A percentile compares a stretch with the other conserved stretches of the same genome.
phyloP scores from a whole-genome alignment of 2,329 filamentous ascomycete genomes.

The Erysiphe pulchra region DNA sequence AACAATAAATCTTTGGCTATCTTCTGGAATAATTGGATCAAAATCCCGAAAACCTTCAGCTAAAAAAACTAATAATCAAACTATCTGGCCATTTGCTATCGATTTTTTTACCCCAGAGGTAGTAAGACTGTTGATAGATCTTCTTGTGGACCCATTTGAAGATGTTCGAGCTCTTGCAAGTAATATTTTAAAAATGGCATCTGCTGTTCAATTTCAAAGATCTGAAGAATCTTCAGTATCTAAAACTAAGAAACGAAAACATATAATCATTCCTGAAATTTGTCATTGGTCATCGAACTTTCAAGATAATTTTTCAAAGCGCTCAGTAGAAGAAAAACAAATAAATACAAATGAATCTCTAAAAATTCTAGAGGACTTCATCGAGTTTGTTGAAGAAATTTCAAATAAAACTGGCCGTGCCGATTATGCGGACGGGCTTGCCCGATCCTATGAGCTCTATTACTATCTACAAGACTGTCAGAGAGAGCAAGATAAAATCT shows the following conservation, averaged over 20 bases:
- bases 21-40: constrained; percentile 14
- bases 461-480: constrained; percentile 27
- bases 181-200: constrained; percentile 24
- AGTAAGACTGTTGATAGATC: constrained; percentile 43
- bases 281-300: background rate
- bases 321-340: background rate
- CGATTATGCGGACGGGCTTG: constrained; percentile 79
- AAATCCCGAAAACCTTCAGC: background rate
- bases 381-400: constrained; percentile 25
- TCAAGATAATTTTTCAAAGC: background rate
- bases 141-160: constrained; percentile 75
- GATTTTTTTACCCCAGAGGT: constrained; percentile 21
- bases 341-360: background rate
- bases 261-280: background rate
- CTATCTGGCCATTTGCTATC: constrained; percentile 9
- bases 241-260: background rate
- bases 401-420: constrained; percentile 54
- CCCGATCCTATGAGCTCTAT: constrained; percentile 45
- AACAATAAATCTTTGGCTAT: constrained; percentile 37
- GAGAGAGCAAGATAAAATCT: constrained; percentile 22
- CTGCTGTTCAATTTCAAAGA: constrained; percentile 12
- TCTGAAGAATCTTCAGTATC: background rate
- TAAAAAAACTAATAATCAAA: constrained; percentile 3
- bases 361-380: constrained; percentile 20
- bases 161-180: constrained; percentile 47